Percentiles rank a stretch among this genome's conserved stretches.
phyloP scores from a whole-genome alignment of 805 yeast genomes.

The Saccharomycopsis fodiens region DNA sequence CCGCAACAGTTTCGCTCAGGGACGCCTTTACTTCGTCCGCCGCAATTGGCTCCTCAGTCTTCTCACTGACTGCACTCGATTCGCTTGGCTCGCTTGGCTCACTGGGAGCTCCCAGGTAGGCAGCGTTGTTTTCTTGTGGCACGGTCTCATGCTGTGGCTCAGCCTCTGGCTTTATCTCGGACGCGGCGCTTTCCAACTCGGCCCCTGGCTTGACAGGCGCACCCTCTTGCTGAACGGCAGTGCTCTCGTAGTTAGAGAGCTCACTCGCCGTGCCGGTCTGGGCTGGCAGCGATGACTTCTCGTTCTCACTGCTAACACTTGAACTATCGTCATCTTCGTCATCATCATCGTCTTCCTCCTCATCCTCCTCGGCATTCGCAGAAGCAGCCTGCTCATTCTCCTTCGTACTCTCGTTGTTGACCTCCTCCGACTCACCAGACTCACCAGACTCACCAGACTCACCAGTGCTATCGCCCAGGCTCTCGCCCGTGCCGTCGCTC shows the following conservation, averaged over 20 bases:
- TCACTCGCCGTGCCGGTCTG: not conserved
- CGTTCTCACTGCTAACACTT: not conserved
- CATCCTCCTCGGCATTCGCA: too few relatives aligned
- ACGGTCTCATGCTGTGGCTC: not conserved
- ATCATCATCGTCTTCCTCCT: too few relatives aligned
- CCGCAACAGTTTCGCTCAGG: not conserved
- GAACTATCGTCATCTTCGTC: not conserved
- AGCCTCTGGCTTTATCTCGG: not conserved
- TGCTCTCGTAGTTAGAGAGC: not conserved
- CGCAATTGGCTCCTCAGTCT: not conserved
- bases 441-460: too few relatives aligned
- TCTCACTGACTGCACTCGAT: not conserved
- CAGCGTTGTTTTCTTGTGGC: not conserved
- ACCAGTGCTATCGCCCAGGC: too few relatives aligned
- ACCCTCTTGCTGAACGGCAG: too few relatives aligned
- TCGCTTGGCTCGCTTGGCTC: not conserved
- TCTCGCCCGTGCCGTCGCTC: too few relatives aligned
- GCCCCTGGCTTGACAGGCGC: not conserved
- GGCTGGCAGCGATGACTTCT: not conserved
- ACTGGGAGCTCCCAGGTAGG: not conserved
- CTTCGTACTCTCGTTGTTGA: too few relatives aligned
- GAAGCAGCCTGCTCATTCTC: too few relatives aligned
- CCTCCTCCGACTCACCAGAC: too few relatives aligned
- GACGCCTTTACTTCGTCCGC: not conserved
- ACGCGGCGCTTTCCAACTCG: not conserved